Percentiles rank a stretch among this genome's conserved stretches.
phyloP scores from a whole-genome alignment of 2,329 filamentous ascomycete species.

The Fusarium mexicanum region DNA sequence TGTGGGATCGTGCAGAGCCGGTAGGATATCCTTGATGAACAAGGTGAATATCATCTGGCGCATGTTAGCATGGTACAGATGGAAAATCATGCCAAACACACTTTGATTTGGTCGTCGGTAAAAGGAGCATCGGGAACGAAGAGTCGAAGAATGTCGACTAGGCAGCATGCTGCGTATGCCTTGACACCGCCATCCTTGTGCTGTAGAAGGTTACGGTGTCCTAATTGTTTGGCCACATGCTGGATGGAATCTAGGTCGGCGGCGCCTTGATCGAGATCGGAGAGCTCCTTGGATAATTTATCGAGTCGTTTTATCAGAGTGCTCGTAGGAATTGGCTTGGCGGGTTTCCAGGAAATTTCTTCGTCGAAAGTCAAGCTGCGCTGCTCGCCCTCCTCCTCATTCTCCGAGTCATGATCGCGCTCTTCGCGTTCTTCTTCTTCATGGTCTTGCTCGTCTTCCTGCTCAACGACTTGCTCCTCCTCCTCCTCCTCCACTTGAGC shows the following conservation, averaged over 20 bases:
- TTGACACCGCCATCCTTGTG: slow-evolving; percentile 96
- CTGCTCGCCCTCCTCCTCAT: slow-evolving; percentile 43
- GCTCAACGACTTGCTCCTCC: slow-evolving; percentile 42
- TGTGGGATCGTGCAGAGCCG: slow-evolving; percentile 84
- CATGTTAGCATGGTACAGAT: slow-evolving; percentile 33
- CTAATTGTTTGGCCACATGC: slow-evolving; percentile 86
- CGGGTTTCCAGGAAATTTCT: slow-evolving; percentile 88
- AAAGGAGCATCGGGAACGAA: slow-evolving; percentile 97
- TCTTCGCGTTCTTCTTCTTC: slow-evolving; percentile 25
- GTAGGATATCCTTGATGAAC: slow-evolving; percentile 84
- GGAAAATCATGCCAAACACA: slow-evolving; percentile 48
- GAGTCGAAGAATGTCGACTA: slow-evolving; percentile 91
- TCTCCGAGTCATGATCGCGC: slow-evolving; percentile 29
- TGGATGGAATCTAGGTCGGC: slow-evolving; percentile 84
- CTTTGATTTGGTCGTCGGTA: slow-evolving; percentile 89
- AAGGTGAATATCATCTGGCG: slow-evolving; percentile 89
- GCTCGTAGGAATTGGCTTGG: slow-evolving; percentile 84
- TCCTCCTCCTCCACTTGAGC: slow-evolving; percentile 44
- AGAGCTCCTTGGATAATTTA: slow-evolving; percentile 82
- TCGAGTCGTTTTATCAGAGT: slow-evolving; percentile 86
- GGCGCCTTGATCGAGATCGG: slow-evolving; percentile 86
- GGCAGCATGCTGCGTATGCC: slow-evolving; percentile 86
- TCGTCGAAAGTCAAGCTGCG: slow-evolving; percentile 80
- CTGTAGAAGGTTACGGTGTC: slow-evolving; percentile 79
- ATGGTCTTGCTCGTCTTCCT: slow-evolving; percentile 36